Conservation (phyloP, 169 alveolate genomes). For the Plasmodium inui region DNA sequence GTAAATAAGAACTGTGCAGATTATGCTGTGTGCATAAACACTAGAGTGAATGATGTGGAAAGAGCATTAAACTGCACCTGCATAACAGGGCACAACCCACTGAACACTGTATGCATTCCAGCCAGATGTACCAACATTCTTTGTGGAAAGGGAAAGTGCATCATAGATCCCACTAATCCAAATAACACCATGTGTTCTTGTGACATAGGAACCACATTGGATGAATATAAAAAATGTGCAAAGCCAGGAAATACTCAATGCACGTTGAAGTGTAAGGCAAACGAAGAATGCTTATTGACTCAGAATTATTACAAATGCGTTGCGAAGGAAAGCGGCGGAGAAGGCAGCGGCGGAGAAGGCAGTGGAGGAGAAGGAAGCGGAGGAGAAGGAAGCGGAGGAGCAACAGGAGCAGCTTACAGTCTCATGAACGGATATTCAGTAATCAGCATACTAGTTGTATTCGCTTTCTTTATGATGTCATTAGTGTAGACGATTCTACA, state of each 20-base stretch:
- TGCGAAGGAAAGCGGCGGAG: not conserved
- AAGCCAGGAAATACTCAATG: constrained; percentile 23
- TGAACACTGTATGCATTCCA: not conserved
- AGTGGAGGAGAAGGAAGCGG: constrained; percentile 7
- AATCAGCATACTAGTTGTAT: constrained; percentile 9
- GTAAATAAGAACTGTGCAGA: constrained; percentile 19
- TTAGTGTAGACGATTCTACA: not conserved
- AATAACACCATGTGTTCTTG: constrained; percentile 4
- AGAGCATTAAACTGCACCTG: not conserved
- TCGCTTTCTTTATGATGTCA: constrained; percentile 1
- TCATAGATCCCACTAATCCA: not conserved
- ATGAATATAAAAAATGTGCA: constrained; percentile 2
- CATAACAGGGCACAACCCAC: not conserved
- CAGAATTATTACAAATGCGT: constrained; percentile 8
- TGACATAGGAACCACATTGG: constrained; percentile 21
- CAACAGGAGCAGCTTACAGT: not conserved
- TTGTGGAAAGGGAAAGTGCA: constrained; percentile 43
- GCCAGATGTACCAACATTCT: not conserved
- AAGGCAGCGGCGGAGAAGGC: not conserved
- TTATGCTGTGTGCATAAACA: constrained; percentile 1
- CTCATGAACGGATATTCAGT: constrained; percentile 2
- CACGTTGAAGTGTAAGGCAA: constrained; percentile 16
- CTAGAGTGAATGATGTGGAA: not conserved
- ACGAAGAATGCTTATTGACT: constrained; percentile 1
- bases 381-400: not conserved